Evolutionary conservation across 1,284 basidiomycete genomes (phyloP), one percentile per base, ranked within the genome.

Genomic region (Sphagnurus paluster): DNA sequence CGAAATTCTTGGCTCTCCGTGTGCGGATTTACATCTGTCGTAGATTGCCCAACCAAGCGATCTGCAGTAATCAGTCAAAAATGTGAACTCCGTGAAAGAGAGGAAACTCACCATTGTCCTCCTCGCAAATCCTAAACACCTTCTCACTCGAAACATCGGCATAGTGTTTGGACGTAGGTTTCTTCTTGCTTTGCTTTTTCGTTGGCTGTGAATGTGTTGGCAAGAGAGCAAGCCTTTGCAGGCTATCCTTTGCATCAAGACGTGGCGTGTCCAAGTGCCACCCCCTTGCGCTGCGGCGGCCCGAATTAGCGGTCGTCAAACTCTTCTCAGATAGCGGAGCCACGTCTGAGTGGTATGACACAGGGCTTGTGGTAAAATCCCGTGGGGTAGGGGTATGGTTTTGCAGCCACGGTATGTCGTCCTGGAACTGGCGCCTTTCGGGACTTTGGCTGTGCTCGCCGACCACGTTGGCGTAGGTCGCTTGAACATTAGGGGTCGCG

Each of bases 401-500:
- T 5, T 19, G 32, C 4, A 13, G 5, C 11, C 34, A 36, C 16
- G 41, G 41, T 3, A 16, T 5, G 14, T 35, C 33, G 20, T 35
- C 23, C 14, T 16, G 7, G 33, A 43, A 43, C 25, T 35, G 25
- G 36, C 17, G 4, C 19, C 25, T 19, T 23, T 43, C 41, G 3
- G 41, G 41, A 16, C 41, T 43, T 35, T 43, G 20, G 11, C 23
- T 26, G 28, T 36, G 41, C 36, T 41, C 39, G n/a, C 39, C 39
- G 19, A 41, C 7, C 14, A 26, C 39, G 21, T 30, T 41, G 19
- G 29, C 41, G 16, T 25, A 43, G 6, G 41, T 43, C 14, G 41
- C 23, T 16, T 34, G 23, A 11, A 26, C 41, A 23, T 43, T 33
- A 26, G 41, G 28, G 24, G 29, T 30, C 8, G 39, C 28, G n/a